phyloP scores from a whole-genome alignment of 1,284 basidiomycete species.

The Microbotryum violaceum region DNA sequence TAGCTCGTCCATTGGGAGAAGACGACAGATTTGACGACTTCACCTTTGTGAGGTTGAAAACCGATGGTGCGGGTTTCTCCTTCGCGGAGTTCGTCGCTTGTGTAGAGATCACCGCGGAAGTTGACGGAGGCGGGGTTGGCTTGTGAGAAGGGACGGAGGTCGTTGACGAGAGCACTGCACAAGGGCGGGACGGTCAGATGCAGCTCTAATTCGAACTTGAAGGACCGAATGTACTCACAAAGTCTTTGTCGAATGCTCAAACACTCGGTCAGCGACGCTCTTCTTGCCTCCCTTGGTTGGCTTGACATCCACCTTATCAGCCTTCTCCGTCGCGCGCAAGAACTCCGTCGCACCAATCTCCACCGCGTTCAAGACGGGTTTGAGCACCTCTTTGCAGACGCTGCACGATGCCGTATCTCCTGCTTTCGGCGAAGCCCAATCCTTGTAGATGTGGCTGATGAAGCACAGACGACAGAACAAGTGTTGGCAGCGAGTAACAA shows the following conservation, averaged over 20 bases:
- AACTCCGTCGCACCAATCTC: constrained; percentile 31
- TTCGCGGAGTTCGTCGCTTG: background rate
- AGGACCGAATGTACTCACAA: constrained; percentile 16
- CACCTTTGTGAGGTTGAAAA: constrained; percentile 50
- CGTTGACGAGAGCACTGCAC: constrained; percentile 30
- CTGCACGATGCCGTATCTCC: constrained; percentile 67
- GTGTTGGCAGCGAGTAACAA: constrained; percentile 89
- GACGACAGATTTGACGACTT: constrained; percentile 75
- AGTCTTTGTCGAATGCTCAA: constrained; percentile 37
- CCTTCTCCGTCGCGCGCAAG: constrained; percentile 16
- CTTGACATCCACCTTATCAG: background rate
- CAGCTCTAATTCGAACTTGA: background rate
- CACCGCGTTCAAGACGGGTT: constrained; percentile 33
- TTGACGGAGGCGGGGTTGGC: constrained; percentile 36
- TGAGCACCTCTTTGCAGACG: constrained; percentile 57
- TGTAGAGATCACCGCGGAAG: constrained; percentile 9
- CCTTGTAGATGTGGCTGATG: constrained; percentile 46
- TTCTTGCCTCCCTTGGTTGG: constrained; percentile 6
- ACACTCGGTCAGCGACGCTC: constrained; percentile 20
- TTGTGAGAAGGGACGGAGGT: constrained; percentile 37
- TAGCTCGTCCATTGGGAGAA: constrained; percentile 96
- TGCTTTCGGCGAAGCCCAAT: constrained; percentile 58
- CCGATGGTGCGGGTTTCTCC: constrained; percentile 42
- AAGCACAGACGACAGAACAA: constrained; percentile 83
- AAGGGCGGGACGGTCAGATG: background rate